phyloP scores from a whole-genome alignment of 2,329 filamentous ascomycete species.

The Colletotrichum sp. region DNA sequence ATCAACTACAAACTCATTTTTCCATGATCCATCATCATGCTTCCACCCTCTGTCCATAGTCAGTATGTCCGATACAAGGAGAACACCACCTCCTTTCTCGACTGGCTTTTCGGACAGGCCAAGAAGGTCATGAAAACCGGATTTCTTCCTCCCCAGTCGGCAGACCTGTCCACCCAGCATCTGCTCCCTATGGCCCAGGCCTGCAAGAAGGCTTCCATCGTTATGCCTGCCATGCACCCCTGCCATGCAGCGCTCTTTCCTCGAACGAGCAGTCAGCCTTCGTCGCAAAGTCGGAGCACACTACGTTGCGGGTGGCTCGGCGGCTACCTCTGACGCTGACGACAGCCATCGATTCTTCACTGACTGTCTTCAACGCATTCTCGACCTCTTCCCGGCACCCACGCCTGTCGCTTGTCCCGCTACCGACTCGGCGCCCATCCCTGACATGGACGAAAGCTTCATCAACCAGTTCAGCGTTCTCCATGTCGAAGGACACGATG shows the following conservation, averaged over 20 bases:
- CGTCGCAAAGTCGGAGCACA: neutral
- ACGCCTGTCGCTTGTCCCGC: neutral
- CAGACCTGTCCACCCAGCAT: neutral
- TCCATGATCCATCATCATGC: neutral
- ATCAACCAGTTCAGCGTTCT: neutral
- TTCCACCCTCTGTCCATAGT: neutral
- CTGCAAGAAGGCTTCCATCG: neutral
- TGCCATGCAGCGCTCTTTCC: neutral
- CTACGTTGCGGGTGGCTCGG: neutral
- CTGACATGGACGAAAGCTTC: neutral
- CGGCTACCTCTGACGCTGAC: neutral
- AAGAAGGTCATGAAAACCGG: neutral
- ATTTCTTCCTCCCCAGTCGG: neutral
- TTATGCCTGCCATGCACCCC: neutral
- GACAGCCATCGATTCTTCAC: neutral
- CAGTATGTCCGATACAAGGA: neutral
- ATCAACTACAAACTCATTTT: neutral
- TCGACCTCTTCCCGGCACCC: neutral
- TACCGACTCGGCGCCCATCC: neutral
- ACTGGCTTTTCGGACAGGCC: neutral
- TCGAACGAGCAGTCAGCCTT: neutral
- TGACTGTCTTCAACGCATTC: neutral
- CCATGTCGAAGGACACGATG: neutral
- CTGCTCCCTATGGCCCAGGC: neutral
- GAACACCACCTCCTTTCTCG: neutral